Percentiles rank a stretch among this genome's conserved stretches.
phyloP scores from a whole-genome alignment of 768 basidiomycete species.

The Mycena vitilis region DNA sequence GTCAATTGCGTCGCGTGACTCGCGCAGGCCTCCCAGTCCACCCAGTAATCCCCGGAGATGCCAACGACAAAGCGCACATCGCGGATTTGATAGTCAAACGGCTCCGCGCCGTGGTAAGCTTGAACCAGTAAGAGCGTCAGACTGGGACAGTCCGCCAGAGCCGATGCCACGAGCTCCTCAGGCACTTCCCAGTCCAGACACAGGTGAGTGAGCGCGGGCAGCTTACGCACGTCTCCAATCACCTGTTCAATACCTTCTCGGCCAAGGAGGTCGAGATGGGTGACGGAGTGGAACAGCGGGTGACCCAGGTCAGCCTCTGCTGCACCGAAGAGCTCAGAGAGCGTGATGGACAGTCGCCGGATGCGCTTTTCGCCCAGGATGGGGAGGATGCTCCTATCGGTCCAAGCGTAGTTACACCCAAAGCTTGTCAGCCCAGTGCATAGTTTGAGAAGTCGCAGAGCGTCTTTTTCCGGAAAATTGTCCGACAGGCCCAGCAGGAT shows the following conservation, averaged over 20 bases:
- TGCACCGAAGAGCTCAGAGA: not conserved
- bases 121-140: not conserved
- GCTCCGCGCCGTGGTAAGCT: not conserved
- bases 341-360: not conserved
- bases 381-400: not conserved
- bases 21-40: constrained; percentile 1
- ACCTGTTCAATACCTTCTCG: not conserved
- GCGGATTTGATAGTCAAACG: not conserved
- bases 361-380: not conserved
- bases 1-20: not conserved
- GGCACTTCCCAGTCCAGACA: not conserved
- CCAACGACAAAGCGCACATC: constrained; percentile 6
- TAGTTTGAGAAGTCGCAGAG: not conserved
- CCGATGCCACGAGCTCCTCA: not conserved
- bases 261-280: not conserved
- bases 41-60: not conserved
- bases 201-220: constrained; percentile 6
- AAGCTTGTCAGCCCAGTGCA: not conserved
- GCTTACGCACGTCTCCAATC: not conserved
- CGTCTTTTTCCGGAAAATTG: not conserved
- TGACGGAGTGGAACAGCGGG: not conserved
- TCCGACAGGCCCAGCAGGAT: not conserved
- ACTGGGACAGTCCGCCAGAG: not conserved
- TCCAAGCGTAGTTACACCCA: not conserved
- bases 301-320: not conserved